Conservation (phyloP, 257 asterid genomes). For the Penstemon newberryi region DNA sequence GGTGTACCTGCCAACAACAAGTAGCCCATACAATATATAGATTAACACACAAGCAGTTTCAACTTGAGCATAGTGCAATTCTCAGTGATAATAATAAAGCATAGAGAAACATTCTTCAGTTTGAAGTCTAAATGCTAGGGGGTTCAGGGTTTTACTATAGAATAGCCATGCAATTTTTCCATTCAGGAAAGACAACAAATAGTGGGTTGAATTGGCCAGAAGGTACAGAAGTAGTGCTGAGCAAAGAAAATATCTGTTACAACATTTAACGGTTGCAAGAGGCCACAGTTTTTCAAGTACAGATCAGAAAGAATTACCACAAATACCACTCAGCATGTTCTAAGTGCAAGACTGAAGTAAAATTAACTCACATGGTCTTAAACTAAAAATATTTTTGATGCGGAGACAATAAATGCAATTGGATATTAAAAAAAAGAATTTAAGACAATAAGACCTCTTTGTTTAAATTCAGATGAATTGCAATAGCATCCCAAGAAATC, state of each 20-base stretch:
- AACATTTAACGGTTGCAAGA: neutral
- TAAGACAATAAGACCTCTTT: too few species aligned
- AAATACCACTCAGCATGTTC: neutral
- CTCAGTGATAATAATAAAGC: neutral
- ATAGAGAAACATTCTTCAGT: neutral
- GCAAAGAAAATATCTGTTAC: neutral
- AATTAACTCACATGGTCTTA: too few species aligned
- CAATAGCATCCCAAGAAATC: too few species aligned
- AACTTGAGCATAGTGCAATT: neutral
- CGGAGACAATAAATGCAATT: too few species aligned
- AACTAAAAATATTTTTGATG: too few species aligned
- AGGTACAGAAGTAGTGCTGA: neutral
- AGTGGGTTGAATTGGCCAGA: neutral
- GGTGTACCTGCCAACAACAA: slow-evolving; percentile 72
- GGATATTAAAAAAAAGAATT: too few species aligned
- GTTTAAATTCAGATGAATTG: too few species aligned
- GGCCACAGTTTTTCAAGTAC: neutral
- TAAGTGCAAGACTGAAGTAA: too few species aligned
- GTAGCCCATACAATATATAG: neutral
- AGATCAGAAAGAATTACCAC: neutral
- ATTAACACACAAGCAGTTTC: slow-evolving; percentile 8
- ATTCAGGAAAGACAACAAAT: neutral
- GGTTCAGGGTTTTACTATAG: neutral
- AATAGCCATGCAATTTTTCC: neutral
- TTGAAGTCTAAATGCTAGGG: neutral